These are phyloP conservation scores for Asterophora lycoperdoides DNA, from an alignment of 768 basidiomycete genomes.

Conservation along the genomic window DNA sequence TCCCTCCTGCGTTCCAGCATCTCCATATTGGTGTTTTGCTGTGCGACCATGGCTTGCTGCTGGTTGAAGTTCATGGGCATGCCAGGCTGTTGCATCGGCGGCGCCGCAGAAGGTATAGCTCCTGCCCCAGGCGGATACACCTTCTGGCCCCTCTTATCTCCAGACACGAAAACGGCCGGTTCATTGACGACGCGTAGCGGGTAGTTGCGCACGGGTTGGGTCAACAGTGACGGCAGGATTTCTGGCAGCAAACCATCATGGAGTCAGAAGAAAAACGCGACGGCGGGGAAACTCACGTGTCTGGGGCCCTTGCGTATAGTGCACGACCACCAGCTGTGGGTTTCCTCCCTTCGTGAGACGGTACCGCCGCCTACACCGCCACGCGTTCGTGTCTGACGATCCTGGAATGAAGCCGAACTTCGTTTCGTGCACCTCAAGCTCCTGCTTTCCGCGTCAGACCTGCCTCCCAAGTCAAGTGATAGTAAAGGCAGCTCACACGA, in stretches of 20 bases:
- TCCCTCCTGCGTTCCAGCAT: constrained; percentile 62
- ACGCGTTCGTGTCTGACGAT: constrained; percentile 55
- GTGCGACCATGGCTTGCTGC: constrained; percentile 65
- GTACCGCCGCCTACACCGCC: constrained; percentile 65
- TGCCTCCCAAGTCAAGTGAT: constrained; percentile 2
- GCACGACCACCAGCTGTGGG: constrained; percentile 67
- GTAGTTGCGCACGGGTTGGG: constrained; percentile 63
- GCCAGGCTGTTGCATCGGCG: constrained; percentile 27
- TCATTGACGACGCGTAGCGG: constrained; percentile 67
- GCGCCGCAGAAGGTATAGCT: constrained; percentile 17
- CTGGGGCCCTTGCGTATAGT: constrained; percentile 65
- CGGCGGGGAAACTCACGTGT: constrained; percentile 40
- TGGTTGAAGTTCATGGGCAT: constrained; percentile 36
- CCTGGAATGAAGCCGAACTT: constrained; percentile 78
- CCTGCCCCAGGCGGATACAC: constrained; percentile 37
- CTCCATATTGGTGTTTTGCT: constrained; percentile 72
- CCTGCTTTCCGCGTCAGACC: constrained; percentile 36
- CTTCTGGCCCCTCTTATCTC: constrained; percentile 72
- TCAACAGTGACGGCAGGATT: constrained; percentile 52
- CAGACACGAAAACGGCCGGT: constrained; percentile 63
- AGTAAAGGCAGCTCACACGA: constrained; percentile 43
- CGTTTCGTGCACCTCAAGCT: constrained; percentile 71
- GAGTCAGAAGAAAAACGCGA: constrained; percentile 1
- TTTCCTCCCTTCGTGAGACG: constrained; percentile 72
- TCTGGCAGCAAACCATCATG: constrained; percentile 33